These are phyloP conservation scores for Arachnopeziza araneosa DNA, from an alignment of 2,329 filamentous ascomycete genomes.

Conservation along the genomic window DNA sequence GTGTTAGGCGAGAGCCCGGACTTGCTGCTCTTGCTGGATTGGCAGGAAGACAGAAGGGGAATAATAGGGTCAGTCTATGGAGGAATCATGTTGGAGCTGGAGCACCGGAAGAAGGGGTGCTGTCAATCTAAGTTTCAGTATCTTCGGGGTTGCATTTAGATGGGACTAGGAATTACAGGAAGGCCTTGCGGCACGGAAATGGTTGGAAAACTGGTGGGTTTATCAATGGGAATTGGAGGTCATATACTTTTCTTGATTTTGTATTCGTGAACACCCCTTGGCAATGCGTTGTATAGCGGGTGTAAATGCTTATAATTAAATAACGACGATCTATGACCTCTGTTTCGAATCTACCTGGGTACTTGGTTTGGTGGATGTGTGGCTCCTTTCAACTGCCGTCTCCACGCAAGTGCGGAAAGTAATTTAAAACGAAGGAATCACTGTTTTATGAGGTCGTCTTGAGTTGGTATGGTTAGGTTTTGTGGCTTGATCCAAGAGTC, in stretches of 20 bases:
- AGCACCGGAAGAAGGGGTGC: slow-evolving; percentile 24
- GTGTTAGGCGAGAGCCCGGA: slow-evolving; percentile 7
- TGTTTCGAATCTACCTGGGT: background rate
- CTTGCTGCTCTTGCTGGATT: slow-evolving; percentile 27
- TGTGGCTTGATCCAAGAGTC: no score
- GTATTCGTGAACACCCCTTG: background rate
- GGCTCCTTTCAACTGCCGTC: no score
- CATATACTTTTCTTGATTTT: background rate
- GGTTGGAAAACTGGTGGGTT: background rate
- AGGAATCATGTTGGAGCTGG: slow-evolving; percentile 26
- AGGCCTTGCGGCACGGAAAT: background rate
- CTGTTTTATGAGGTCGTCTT: no score
- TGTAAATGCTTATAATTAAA: background rate
- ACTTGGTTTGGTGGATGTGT: no score
- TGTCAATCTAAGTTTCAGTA: slow-evolving; percentile 12
- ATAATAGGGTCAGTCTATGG: slow-evolving; percentile 29
- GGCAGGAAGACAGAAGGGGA: slow-evolving; percentile 14
- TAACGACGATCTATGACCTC: background rate
- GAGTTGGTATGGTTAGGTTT: no score
- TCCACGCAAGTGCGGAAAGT: no score
- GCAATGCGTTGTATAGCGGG: background rate
- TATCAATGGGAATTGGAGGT: background rate
- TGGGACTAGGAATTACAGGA: background rate
- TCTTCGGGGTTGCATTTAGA: background rate
- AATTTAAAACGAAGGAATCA: no score